A percentile compares a stretch with the other conserved stretches of the same genome.
Evolutionary conservation across 495 filamentous ascomycete genomes (phyloP).

Genomic region (Cladorrhinum samala): DNA sequence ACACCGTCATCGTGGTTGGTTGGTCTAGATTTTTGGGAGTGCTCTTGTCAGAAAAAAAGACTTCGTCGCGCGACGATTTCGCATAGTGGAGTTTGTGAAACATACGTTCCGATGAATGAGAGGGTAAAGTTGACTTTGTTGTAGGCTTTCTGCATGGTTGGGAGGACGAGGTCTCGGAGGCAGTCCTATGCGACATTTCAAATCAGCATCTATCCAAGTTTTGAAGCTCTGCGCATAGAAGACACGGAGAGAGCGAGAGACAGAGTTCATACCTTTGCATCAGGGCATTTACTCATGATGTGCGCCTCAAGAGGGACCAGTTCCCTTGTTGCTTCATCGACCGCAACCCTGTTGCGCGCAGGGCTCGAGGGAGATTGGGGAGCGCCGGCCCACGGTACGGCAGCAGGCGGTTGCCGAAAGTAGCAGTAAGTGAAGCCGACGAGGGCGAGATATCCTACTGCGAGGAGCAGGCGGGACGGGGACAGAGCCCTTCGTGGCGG

Average conservation of each 20-base stretch:
- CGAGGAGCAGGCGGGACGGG: slow-evolving; percentile 7
- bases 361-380: not conserved
- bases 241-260: too few relatives aligned
- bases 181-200: slow-evolving; percentile 50
- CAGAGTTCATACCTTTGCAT: slow-evolving; percentile 47
- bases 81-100: not conserved
- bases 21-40: slow-evolving; percentile 24
- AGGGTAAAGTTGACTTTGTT: slow-evolving; percentile 86
- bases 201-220: not conserved
- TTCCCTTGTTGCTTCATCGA: not conserved
- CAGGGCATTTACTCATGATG: slow-evolving; percentile 94
- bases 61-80: not conserved
- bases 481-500: slow-evolving; percentile 10
- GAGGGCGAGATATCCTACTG: slow-evolving; percentile 5
- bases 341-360: not conserved
- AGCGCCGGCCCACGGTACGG: not conserved
- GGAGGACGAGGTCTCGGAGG: slow-evolving; percentile 71
- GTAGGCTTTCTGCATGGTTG: slow-evolving; percentile 73
- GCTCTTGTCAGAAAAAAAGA: not conserved
- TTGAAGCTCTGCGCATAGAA: not conserved
- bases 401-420: not conserved
- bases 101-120: slow-evolving; percentile 81
- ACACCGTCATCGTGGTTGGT: slow-evolving; percentile 57
- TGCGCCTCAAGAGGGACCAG: slow-evolving; percentile 78
- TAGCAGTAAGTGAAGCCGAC: slow-evolving; percentile 6